These are phyloP conservation scores for Umbelopsis ramanniana DNA, from an alignment of 192 early-diverging fungal species.

Conservation along the genomic window DNA sequence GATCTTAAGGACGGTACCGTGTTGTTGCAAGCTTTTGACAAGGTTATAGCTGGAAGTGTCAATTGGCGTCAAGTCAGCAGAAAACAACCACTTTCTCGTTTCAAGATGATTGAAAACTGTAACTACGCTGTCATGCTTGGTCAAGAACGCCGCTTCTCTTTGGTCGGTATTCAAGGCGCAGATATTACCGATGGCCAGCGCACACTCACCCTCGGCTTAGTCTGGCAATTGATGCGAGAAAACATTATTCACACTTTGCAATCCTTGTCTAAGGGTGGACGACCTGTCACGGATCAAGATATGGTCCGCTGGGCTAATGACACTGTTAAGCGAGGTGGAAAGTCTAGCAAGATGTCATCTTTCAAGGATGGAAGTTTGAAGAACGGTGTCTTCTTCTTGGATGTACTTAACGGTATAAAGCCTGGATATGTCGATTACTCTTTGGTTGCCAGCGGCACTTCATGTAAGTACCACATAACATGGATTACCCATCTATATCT, in stretches of 20 bases:
- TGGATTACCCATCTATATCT: background rate
- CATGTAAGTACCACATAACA: slow-evolving; percentile 41
- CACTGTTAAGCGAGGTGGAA: slow-evolving; percentile 65
- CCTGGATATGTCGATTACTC: slow-evolving; percentile 91
- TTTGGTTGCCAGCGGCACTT: slow-evolving; percentile 73
- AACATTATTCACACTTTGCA: slow-evolving; percentile 94
- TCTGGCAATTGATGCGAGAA: slow-evolving; percentile 99
- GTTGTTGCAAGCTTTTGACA: slow-evolving; percentile 95
- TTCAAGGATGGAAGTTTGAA: slow-evolving; percentile 87
- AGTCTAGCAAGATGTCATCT: slow-evolving; percentile 69
- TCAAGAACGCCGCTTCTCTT: slow-evolving; percentile 83
- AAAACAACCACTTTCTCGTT: slow-evolving; percentile 75
- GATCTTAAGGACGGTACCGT: slow-evolving; percentile 92
- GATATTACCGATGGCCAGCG: slow-evolving; percentile 93
- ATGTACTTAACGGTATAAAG: slow-evolving; percentile 92
- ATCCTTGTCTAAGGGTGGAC: slow-evolving; percentile 79
- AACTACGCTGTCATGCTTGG: slow-evolving; percentile 92
- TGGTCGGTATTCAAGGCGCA: slow-evolving; percentile 94
- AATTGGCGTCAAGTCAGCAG: slow-evolving; percentile 94
- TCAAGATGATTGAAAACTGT: slow-evolving; percentile 98
- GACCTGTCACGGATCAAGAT: slow-evolving; percentile 88
- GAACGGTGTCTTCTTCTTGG: slow-evolving; percentile 85
- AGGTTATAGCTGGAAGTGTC: slow-evolving; percentile 87
- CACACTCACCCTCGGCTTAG: slow-evolving; percentile 87
- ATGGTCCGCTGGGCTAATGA: slow-evolving; percentile 97